These are phyloP conservation scores for Ilyonectria sp. DNA, from an alignment of 2,329 filamentous ascomycete species.

Conservation along the genomic window DNA sequence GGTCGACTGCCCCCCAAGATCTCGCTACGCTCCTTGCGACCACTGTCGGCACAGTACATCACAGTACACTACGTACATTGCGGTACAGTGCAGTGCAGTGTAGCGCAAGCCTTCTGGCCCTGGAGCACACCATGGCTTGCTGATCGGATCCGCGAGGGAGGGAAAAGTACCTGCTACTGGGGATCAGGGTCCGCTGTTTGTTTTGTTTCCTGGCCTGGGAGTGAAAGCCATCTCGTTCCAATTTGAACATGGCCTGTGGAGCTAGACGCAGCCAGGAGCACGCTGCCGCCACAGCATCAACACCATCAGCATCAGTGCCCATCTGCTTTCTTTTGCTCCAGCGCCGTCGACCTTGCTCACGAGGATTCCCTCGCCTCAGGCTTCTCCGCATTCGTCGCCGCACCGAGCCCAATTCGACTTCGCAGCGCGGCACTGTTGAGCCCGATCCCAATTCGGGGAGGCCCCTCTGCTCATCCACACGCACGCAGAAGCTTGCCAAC, in stretches of 20 bases:
- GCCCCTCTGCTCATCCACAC: conserved; percentile 31
- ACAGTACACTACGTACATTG: conserved; percentile 9
- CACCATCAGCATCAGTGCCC: conserved; percentile 23
- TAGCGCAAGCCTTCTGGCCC: neutral
- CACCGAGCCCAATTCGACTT: conserved; percentile 43
- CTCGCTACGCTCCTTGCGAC: conserved; percentile 19
- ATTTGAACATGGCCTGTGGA: conserved; percentile 13
- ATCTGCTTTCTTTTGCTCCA: conserved; percentile 14
- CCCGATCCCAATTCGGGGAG: conserved; percentile 35
- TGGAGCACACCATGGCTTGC: conserved; percentile 22
- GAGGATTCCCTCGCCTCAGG: conserved; percentile 26
- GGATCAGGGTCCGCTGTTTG: conserved; percentile 31
- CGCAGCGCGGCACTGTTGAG: conserved; percentile 36
- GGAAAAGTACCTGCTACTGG: conserved; percentile 18
- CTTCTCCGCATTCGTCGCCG: conserved; percentile 42
- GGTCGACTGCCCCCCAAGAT: conserved; percentile 26
- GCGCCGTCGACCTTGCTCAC: conserved; percentile 21
- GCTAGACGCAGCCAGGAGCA: conserved; percentile 17
- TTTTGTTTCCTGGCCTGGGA: conserved; percentile 29
- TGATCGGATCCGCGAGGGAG: conserved; percentile 27
- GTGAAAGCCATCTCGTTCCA: conserved; percentile 9
- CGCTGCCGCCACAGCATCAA: conserved; percentile 13
- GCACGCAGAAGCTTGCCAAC: conserved; percentile 27
- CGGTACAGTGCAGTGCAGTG: neutral
- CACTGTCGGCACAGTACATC: conserved; percentile 15